Evolutionary conservation across 805 yeast genomes (phyloP), one percentile per base, ranked within the genome.

Genomic region (Schwanniomyces pseudopolymorphus): DNA sequence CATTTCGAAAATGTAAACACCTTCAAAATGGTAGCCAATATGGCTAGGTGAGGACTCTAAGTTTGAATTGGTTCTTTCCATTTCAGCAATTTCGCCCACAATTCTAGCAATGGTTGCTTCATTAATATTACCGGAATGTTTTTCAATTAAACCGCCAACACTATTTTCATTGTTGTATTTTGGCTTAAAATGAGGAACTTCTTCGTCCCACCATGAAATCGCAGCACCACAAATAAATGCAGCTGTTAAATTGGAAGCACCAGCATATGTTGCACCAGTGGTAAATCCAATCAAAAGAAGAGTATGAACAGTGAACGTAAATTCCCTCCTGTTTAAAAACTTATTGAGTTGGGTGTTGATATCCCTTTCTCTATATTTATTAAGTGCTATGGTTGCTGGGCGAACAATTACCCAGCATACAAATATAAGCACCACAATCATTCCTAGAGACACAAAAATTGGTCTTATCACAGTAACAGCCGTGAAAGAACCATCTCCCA

Each of bases 401-500:
- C 22, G 41, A 16, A 43, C 8, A 21, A 37, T n/a, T 4, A n/a
- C 24, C 28, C 36, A 36, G n/a, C 37, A 35, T 8, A 36, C 33
- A 11, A 27, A 14, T 19, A 36, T n/a, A 2, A 25, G 21, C 3
- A 43, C 37, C 2, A 43, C 21, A 7, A 43, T 43, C 24, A 43
- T 16, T 11, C 40, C 45, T 19, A 36, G 9, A 7, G 45, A 43
- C 4, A 43, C 45, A 43, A 43, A 43, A 7, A 43, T 41, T 11
- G 45, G 45, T 11, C 44, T 27, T 11, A 41, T 31, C 7, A 41
- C 39, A 5, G 42, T 39, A 2, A 22, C 42, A 7, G 47, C 47
- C 9, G 31, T 22, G 19, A 44, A 44, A 3, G 38, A 16, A 3
- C 47, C 47, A n/a, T 39, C 47, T 3, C 47, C 47, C n/a, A 44